Conservation (phyloP, 2,329 filamentous ascomycete genomes). For the Fusarium proliferatum region DNA sequence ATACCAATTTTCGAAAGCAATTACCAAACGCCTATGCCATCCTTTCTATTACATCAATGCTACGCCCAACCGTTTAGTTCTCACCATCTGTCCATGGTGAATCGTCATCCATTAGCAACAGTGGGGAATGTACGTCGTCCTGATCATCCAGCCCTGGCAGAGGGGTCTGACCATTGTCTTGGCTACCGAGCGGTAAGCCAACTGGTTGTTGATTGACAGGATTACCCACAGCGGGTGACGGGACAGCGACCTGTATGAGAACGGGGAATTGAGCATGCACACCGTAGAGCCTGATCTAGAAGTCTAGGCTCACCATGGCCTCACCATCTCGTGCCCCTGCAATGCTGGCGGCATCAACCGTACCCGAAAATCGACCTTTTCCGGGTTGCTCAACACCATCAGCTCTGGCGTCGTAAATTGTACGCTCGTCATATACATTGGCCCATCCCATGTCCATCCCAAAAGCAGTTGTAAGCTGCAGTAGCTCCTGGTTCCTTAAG, state of each 20-base stretch:
- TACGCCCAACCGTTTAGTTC: background rate
- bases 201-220: too few species aligned
- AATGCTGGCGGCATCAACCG: constrained; percentile 35
- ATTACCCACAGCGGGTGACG: background rate
- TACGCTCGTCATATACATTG: constrained; percentile 47
- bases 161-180: background rate
- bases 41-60: background rate
- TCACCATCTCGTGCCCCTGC: background rate
- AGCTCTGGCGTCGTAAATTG: constrained; percentile 47
- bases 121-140: background rate
- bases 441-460: constrained; percentile 54
- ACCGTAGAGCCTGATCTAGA: background rate
- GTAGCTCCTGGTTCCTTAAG: constrained; percentile 46
- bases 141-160: background rate
- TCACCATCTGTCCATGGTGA: background rate
- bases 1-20: background rate
- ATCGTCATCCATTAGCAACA: background rate
- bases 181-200: background rate
- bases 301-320: background rate
- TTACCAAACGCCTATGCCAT: background rate
- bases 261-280: background rate
- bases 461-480: constrained; percentile 47
- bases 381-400: constrained; percentile 54
- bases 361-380: constrained; percentile 55
- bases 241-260: background rate